These are phyloP conservation scores for Kondoa malvinella DNA, from an alignment of 768 basidiomycete species.

Conservation along the genomic window DNA sequence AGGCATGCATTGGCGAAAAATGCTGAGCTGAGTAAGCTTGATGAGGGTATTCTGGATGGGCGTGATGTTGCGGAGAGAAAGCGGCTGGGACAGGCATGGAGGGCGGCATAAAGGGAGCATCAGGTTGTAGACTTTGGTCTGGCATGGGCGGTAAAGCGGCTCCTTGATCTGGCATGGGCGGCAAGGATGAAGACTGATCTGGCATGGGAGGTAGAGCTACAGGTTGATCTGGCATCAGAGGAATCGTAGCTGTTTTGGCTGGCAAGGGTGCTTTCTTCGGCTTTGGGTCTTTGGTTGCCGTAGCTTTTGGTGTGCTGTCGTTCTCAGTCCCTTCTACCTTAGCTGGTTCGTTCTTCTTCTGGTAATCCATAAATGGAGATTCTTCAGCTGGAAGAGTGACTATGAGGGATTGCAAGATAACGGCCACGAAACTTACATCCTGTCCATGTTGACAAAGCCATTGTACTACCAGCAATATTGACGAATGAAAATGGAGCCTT, in stretches of 20 bases:
- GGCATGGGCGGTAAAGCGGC: too few species aligned
- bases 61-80: too few species aligned
- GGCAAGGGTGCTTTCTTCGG: not conserved
- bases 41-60: too few species aligned
- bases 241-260: not conserved
- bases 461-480: not conserved
- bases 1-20: too few species aligned
- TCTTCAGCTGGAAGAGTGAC: not conserved
- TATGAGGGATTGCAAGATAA: not conserved
- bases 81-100: too few species aligned
- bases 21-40: too few species aligned
- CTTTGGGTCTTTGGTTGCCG: not conserved
- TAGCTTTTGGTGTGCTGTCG: not conserved
- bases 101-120: too few species aligned
- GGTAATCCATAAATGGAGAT: not conserved
- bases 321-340: not conserved
- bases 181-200: too few species aligned
- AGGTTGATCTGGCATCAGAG: not conserved
- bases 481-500: not conserved
- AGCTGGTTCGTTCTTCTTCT: not conserved
- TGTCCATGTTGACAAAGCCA: not conserved
- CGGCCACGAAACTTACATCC: not conserved
- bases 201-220: not conserved
- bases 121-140: too few species aligned
- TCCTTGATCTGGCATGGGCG: too few species aligned